Conservation (phyloP, 2,329 filamentous ascomycete species). For the Colletotrichum sidae region DNA sequence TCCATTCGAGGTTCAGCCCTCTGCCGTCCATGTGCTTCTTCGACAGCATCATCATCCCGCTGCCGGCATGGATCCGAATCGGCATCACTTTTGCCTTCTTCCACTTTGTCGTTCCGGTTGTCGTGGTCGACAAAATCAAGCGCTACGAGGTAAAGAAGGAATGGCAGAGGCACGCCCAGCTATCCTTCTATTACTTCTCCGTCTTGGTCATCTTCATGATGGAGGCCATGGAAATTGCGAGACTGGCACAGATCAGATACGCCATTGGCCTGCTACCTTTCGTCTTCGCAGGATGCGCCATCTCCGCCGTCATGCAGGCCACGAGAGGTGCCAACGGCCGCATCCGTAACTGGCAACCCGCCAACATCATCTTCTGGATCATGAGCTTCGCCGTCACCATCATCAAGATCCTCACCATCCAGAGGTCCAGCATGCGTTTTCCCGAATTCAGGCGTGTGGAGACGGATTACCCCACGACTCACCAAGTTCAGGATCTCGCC, state of each 20-base stretch:
- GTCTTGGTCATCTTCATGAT: conserved; percentile 40
- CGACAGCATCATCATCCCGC: conserved; percentile 41
- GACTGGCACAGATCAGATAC: conserved; percentile 37
- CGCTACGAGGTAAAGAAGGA: conserved; percentile 22
- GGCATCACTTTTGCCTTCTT: conserved; percentile 38
- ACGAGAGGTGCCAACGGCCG: conserved; percentile 36
- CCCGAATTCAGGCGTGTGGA: conserved; percentile 32
- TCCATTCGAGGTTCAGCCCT: conserved; percentile 29
- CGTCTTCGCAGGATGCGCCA: conserved; percentile 39
- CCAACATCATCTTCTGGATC: conserved; percentile 40
- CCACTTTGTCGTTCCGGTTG: conserved; percentile 32
- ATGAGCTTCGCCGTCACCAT: conserved; percentile 40
- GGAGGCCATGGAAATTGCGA: conserved; percentile 42
- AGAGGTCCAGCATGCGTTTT: conserved; percentile 27
- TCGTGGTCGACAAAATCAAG: conserved; percentile 32
- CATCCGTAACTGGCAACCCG: conserved; percentile 39
- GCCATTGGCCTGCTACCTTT: conserved; percentile 40
- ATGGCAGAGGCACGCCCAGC: conserved; percentile 38
- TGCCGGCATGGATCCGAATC: conserved; percentile 42
- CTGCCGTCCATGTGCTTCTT: conserved; percentile 45
- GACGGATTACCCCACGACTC: conserved; percentile 39
- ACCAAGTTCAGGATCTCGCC: conserved; percentile 42
- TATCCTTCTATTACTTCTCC: conserved; percentile 41
- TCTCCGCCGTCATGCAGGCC: conserved; percentile 38
- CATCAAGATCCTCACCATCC: conserved; percentile 39